phyloP scores from a whole-genome alignment of 106 monocot genomes.

The Iris macrosiphon region DNA sequence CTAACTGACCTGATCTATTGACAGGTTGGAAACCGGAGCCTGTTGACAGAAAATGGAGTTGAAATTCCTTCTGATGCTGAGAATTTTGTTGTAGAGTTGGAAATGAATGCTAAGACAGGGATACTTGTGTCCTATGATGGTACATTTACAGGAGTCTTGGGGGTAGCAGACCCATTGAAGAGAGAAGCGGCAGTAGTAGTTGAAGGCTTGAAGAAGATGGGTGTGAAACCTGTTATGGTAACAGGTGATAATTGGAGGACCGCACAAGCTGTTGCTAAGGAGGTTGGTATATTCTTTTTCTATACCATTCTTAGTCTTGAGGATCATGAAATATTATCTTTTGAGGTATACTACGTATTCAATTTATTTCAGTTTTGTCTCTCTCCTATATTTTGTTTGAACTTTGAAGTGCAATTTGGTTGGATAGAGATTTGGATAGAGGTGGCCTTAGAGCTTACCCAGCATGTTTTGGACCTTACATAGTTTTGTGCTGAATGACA shows the following conservation, averaged over 20 bases:
- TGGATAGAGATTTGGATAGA: too few relatives aligned
- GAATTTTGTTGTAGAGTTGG: slow-evolving; percentile 55
- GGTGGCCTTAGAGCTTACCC: too few relatives aligned
- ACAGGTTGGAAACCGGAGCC: slow-evolving; percentile 81
- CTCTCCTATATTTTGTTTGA: too few relatives aligned
- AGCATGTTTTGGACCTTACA: too few relatives aligned
- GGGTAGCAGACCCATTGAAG: slow-evolving; percentile 82
- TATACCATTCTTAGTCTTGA: not conserved
- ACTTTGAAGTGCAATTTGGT: too few relatives aligned
- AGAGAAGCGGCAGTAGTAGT: slow-evolving; percentile 88
- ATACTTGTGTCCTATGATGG: slow-evolving; percentile 80
- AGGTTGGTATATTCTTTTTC: slow-evolving; percentile 32
- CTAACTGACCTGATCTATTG: too few relatives aligned
- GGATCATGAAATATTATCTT: too few relatives aligned
- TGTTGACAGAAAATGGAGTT: slow-evolving; percentile 64
- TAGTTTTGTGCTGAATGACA: too few relatives aligned
- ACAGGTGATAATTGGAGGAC: slow-evolving; percentile 95
- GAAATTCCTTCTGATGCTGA: slow-evolving; percentile 62
- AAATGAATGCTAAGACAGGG: slow-evolving; percentile 68
- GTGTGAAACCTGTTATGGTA: slow-evolving; percentile 71
- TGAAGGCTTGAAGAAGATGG: slow-evolving; percentile 84
- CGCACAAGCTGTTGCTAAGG: slow-evolving; percentile 77
- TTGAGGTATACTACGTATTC: too few relatives aligned
- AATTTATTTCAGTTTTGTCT: too few relatives aligned
- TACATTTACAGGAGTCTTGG: slow-evolving; percentile 52